Base-by-base conservation (phyloP, 305 asterid genomes). In the Striga hermonthica region DNA sequence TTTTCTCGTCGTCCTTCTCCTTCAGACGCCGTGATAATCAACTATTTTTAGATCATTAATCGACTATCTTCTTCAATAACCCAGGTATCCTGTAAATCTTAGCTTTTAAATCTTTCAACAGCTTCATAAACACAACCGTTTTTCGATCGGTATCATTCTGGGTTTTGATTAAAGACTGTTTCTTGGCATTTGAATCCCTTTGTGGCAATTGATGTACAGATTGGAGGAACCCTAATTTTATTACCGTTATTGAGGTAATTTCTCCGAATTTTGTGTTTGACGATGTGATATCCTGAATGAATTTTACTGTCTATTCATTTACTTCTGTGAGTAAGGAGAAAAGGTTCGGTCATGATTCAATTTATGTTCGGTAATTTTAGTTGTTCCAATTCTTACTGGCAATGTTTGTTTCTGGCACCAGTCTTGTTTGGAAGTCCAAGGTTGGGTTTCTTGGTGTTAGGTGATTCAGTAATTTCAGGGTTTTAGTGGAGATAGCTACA, bases 211-310 rank as follows among this genome's bases (percentile, higher is more conserved):
- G 66, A 66, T 66, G 58, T 62, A 35, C 31, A 22, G 31, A 22
- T 38, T 60, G 58, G 56, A 40, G 72, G 73, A 72, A 54, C 76
- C 74, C 72, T 62, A 58, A 49, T 4, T 68, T 72, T 14, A 53
- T 43, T 31, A 8, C 58, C 31, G 31, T 22, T 22, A 1, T 22
- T 22, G 2, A 22, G 31, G 31, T 22, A 61, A 57, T 45, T 78
- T 55, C n/a, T 52, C 56, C 47, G 48, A 9, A 57, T 28, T 6
- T 35, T 49, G 22, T 22, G 37, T 40, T 68, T 47, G 53, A 22
- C 31, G 31, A 2, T 22, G 31, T 22, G 31, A 22, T 22, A 22
- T 22, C 31, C 31, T 22, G 34, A 13, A 16, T 67, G 31, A 40
- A 40, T 15, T 15, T 39, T 13, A 0, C 10, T 52, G 64, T 44